These are phyloP conservation scores for Trichoderma atroviride DNA, from an alignment of 2,329 filamentous ascomycete genomes.

Conservation along the genomic window DNA sequence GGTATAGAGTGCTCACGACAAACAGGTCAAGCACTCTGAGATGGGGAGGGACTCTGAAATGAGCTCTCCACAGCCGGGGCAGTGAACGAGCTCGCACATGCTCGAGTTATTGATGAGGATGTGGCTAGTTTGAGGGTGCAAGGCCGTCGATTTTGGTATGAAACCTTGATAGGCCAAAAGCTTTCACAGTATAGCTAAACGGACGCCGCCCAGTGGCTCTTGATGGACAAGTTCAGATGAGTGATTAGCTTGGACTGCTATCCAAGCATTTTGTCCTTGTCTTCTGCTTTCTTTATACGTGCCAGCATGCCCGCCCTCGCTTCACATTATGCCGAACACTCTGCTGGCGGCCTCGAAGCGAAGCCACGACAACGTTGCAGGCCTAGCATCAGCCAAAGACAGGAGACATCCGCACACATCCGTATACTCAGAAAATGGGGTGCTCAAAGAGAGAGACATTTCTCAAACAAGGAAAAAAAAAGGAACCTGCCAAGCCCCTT, in stretches of 20 bases:
- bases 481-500: background rate
- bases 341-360: background rate
- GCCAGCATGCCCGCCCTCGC: background rate
- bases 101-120: background rate
- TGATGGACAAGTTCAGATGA: background rate
- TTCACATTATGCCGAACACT: background rate
- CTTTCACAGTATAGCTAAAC: background rate
- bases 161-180: background rate
- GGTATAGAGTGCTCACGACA: slow-evolving; percentile 23
- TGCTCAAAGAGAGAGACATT: background rate
- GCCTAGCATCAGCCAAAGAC: background rate
- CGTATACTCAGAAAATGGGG: background rate
- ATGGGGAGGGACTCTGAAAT: slow-evolving; percentile 28
- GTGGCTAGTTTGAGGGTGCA: background rate
- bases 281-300: slow-evolving; percentile 7
- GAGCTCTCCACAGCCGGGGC: slow-evolving; percentile 30
- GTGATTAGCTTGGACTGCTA: background rate
- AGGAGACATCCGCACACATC: background rate
- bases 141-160: background rate
- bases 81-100: slow-evolving; percentile 27
- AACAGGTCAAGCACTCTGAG: slow-evolving; percentile 32
- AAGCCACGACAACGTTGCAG: background rate
- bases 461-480: background rate
- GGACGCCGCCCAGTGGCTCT: background rate
- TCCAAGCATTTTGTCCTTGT: background rate